Percentiles rank a stretch among this genome's conserved stretches.
phyloP scores from a whole-genome alignment of 1,284 basidiomycete genomes.

The Agaricales sp. region DNA sequence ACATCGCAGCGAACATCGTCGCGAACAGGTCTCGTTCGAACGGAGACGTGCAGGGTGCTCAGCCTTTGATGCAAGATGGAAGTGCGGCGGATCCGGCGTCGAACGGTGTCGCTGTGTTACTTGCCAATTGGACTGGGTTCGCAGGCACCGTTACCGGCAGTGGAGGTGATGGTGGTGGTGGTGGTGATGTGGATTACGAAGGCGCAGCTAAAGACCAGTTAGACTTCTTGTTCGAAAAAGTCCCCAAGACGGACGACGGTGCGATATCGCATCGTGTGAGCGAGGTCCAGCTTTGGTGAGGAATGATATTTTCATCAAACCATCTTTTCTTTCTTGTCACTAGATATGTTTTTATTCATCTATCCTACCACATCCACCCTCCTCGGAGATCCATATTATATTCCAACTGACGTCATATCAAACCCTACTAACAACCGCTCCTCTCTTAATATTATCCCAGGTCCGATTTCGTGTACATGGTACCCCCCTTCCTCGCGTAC shows the following conservation, averaged over 20 bases:
- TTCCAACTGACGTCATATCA: conserved; percentile 1
- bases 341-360: conserved; percentile 2
- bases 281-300: conserved; percentile 63
- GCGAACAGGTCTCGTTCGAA: conserved; percentile 33
- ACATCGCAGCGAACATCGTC: conserved; percentile 49
- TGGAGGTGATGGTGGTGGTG: too few species aligned
- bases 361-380: too few species aligned
- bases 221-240: conserved; percentile 53
- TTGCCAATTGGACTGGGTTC: conserved; percentile 69
- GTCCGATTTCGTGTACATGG: conserved; percentile 81
- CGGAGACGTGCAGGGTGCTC: conserved; percentile 30
- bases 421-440: conserved; percentile 4
- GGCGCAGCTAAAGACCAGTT: conserved; percentile 65
- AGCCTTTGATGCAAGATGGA: conserved; percentile 40
- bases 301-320: background rate
- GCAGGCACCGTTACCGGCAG: too few species aligned
- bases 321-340: background rate
- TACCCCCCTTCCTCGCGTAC: conserved; percentile 87
- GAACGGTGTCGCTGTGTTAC: conserved; percentile 68
- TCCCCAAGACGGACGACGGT: conserved; percentile 62
- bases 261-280: conserved; percentile 72
- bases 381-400: background rate
- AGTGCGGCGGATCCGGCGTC: conserved; percentile 78
- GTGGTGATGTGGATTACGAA: conserved; percentile 42
- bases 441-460: too few species aligned